Evolutionary conservation across 169 alveolate species (phyloP), one percentile per base, ranked within the genome.

Genomic region (Cryptosporidium felis): DNA sequence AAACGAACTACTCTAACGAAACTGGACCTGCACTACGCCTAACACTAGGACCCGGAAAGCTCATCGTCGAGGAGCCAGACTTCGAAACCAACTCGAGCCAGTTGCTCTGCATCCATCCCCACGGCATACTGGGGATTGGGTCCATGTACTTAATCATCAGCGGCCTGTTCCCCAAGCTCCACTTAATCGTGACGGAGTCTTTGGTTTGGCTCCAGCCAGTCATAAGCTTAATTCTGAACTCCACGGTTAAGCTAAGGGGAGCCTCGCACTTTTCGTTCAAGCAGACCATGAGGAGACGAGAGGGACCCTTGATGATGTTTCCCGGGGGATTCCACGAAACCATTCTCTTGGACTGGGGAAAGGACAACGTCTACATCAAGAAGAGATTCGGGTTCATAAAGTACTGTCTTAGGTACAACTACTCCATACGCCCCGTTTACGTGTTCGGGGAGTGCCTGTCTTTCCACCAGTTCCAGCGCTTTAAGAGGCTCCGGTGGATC

Each of bases 291-390:
- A 49, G 38, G 26, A 74, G 66, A 53, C 59, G 42, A 38, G 85
- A 74, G 21, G 67, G 85, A 0, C 85, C 85, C n/a, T 36, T 74
- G 41, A 6, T 74, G 28, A 74, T 74, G 74, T 74, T 74, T 74
- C 85, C 85, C 26, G 85, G 85, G 26, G 85, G 85, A 21, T 74
- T 74, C 32, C 85, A 74, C n/a, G 85, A 74, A 34, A 53, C 85
- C 3, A 53, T 56, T 38, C 46, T 74, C 28, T 74, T 74, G 32
- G 32, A 49, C 38, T 74, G 85, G 85, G 85, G 85, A 5, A 61
- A 49, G 16, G 85, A 74, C 56, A 30, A n/a, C 14, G 30, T 74
- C 51, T 74, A 47, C 56, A 47, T 36, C 12, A 49, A 53, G 38
- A 74, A 53, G 28, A 74, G 85, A 53, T 74, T 53, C 56, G 85